phyloP scores from a whole-genome alignment of 305 asterid genomes.

The Fraxinus ornus region DNA sequence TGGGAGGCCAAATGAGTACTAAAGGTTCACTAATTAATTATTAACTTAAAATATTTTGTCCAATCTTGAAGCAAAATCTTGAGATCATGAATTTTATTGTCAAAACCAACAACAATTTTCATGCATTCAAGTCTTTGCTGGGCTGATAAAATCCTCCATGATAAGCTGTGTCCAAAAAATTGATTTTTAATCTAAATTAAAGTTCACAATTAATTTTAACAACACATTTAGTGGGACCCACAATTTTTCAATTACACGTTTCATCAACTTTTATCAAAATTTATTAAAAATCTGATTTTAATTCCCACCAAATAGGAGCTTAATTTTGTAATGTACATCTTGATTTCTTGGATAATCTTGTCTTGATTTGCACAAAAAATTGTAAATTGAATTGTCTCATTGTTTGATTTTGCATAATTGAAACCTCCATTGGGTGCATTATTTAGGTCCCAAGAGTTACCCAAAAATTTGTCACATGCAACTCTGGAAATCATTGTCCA shows the following conservation, averaged over 20 bases:
- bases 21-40: neutral
- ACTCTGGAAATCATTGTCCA: slow-evolving; percentile 45
- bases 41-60: slow-evolving; percentile 27
- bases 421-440: slow-evolving; percentile 52
- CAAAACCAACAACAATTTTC: slow-evolving; percentile 63
- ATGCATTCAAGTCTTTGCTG: slow-evolving; percentile 56
- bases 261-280: no score
- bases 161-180: slow-evolving; percentile 41
- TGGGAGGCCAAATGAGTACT: neutral
- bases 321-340: slow-evolving; percentile 46
- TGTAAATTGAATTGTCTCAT: slow-evolving; percentile 42
- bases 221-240: neutral
- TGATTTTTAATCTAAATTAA: slow-evolving; percentile 28
- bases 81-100: slow-evolving; percentile 54
- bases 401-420: slow-evolving; percentile 42
- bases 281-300: no score
- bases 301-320: no score
- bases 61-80: slow-evolving; percentile 49
- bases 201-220: no score
- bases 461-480: slow-evolving; percentile 37
- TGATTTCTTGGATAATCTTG: slow-evolving; percentile 40
- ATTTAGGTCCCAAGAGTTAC: slow-evolving; percentile 24
- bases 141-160: slow-evolving; percentile 59
- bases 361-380: slow-evolving; percentile 42
- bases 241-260: no score